Evolutionary conservation across 371 early-diverging fungal species (phyloP), one percentile per base, ranked within the genome.

Genomic region (Thermomucor indicae-seudaticae): DNA sequence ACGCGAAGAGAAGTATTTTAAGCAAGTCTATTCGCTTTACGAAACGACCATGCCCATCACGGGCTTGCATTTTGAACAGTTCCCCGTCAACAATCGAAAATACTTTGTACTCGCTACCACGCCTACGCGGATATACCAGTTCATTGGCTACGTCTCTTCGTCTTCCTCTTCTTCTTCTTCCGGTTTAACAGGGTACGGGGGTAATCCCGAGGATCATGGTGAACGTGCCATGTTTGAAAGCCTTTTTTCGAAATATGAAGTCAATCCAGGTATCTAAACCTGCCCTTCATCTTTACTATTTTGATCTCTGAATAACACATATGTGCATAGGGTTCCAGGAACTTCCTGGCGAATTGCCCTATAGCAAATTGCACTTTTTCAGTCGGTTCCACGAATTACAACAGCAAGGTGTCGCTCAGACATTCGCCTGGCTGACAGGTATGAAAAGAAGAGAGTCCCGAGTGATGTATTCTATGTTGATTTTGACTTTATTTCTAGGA

Each of bases 61-160:
- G 6, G 93, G 94, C 7, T 60, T 95, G 11, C 80, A 84, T 28
- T 85, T 86, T 65, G 90, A 89, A 62, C 76, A 83, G 43, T 89
- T 90, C 47, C 90, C 91, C 0, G 80, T 76, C 19, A 78, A 72
- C 25, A 60, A 78, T 28, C 74, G 83, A 38, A 88, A 90, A 65
- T 89, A 86, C 52, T 78, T 90, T 31, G 80, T 93, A 1, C 60
- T 92, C 44, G 80, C 86, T 6, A 75, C 91, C 3, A 93, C 93
- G 0, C 79, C 91, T 0, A 88, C 84, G 0, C 79, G 89, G 23
- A 78, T 95, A 19, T 93, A 92, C 58, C 91, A 93, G 56, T 86
- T 93, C 43, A 77, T 92, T 49, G 95, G 95, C 0, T 65, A 70
- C 4, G 79, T 86, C 2, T 60, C 65, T 34, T 47, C 48, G 5